These are phyloP conservation scores for Tricholoma sp. DNA, from an alignment of 768 basidiomycete species.

Conservation along the genomic window DNA sequence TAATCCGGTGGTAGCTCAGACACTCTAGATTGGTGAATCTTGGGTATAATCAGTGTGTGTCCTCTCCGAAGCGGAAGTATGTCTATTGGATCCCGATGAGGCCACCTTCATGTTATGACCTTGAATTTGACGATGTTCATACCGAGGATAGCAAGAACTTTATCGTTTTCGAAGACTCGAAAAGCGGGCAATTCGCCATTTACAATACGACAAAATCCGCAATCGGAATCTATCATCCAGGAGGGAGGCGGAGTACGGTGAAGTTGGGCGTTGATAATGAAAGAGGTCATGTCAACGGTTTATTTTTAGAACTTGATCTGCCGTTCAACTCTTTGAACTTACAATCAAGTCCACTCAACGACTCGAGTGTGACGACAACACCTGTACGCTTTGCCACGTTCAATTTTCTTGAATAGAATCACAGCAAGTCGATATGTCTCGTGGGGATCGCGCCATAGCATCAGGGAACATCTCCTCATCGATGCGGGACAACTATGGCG, in stretches of 20 bases:
- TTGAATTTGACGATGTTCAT: conserved; percentile 5
- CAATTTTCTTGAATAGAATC: too few relatives aligned
- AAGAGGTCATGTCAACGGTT: conserved; percentile 54
- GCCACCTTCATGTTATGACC: not conserved
- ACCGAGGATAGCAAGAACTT: conserved; percentile 65
- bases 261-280: conserved; percentile 62
- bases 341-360: too few relatives aligned
- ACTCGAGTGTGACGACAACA: too few relatives aligned
- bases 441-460: conserved; percentile 27
- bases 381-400: too few relatives aligned
- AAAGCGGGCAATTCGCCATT: conserved; percentile 39
- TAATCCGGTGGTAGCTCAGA: conserved; percentile 61
- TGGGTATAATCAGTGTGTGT: conserved; percentile 69
- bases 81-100: conserved; percentile 32
- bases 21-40: conserved; percentile 53
- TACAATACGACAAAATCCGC: conserved; percentile 67
- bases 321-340: too few relatives aligned
- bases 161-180: conserved; percentile 56
- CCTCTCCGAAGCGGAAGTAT: conserved; percentile 64
- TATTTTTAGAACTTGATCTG: not conserved
- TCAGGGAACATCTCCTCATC: conserved; percentile 30
- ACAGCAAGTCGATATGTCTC: conserved; percentile 8
- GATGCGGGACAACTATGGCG: conserved; percentile 35
- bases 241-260: conserved; percentile 36
- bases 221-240: conserved; percentile 41